These are phyloP conservation scores for Kodamaea nitidulidarum DNA, from an alignment of 805 yeast species.

Conservation along the genomic window DNA sequence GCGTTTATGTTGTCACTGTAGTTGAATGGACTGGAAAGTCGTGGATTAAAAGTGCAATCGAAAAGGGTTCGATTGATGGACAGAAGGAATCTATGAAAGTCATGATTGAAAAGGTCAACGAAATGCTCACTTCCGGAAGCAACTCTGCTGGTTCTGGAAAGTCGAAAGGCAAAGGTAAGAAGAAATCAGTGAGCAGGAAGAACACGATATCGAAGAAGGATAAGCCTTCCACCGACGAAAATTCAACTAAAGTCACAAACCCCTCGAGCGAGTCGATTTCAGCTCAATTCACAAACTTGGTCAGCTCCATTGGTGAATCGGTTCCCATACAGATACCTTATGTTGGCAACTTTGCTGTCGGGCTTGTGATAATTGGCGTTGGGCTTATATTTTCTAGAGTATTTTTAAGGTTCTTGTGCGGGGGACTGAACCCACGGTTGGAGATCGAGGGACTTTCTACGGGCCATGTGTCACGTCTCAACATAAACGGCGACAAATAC, in stretches of 20 bases:
- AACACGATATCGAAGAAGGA: conserved; percentile 10
- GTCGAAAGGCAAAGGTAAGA: conserved; percentile 8
- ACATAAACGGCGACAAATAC: conserved; percentile 34
- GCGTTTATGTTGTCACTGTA: conserved; percentile 61
- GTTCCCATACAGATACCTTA: conserved; percentile 26
- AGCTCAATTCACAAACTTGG: conserved; percentile 18
- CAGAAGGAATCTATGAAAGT: conserved; percentile 60
- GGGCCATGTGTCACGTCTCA: conserved; percentile 13
- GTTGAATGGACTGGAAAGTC: conserved; percentile 88
- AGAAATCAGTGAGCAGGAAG: conserved; percentile 12
- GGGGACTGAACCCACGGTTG: conserved; percentile 10
- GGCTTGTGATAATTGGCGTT: conserved; percentile 16
- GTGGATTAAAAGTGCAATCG: conserved; percentile 89
- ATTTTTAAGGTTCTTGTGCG: conserved; percentile 17
- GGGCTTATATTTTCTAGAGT: conserved; percentile 13
- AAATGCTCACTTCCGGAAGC: conserved; percentile 24
- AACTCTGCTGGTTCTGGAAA: conserved; percentile 11
- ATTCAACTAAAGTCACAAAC: no score
- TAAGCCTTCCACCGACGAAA: not conserved
- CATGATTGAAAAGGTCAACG: conserved; percentile 46
- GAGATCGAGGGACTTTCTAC: conserved; percentile 9
- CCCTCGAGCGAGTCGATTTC: not conserved
- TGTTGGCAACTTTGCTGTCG: conserved; percentile 20
- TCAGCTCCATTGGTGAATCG: conserved; percentile 22
- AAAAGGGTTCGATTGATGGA: conserved; percentile 77